Base-by-base conservation (phyloP, 1,284 basidiomycete genomes). In the Austroboletus rostrupii region DNA sequence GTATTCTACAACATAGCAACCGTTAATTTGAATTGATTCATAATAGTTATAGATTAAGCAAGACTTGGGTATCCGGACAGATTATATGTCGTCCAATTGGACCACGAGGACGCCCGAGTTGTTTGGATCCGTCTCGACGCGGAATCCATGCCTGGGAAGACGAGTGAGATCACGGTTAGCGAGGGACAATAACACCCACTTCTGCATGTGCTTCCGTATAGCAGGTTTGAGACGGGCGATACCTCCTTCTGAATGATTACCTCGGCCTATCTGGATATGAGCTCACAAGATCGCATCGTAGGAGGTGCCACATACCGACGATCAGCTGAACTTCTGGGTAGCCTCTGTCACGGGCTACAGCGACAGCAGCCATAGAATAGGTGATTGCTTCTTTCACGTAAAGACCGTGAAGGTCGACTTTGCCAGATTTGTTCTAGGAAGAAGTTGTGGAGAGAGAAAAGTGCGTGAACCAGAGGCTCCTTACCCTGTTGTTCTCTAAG, bases 211-310 rank as follows among this genome's bases (percentile, higher is more conserved):
- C 16, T 87, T 81, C 66, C 89, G 88, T 50, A 97, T 89, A 6
- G 93, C 93, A 12, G 95, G 96, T 65, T 89, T 94, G 65, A 98
- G 81, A 67, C 92, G 94, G 9, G 91, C 83, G n/a, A 83, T 74
- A 47, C 90, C 85, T 29, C 82, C 79, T 43, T 78, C 72, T 21
- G 91, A 93, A 68, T 98, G 96, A 21, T 90, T 76, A 11, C 95
- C 95, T 70, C 92, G 88, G 11, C 83, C 83, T 73, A 35, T 29
- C 12, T 12, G 21, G 33, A n/a, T 28, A 13, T 20, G 40, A 43
- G 5, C 21, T n/a, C 3, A 31, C 12, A 40, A 12, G 4, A 1
- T 9, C 12, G 28, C 7, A 20, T 26, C 26, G 10, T 17, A 31
- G 50, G 38, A 38, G 35, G 43, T 32, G 19, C 23, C 3, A 72